phyloP scores from a whole-genome alignment of 805 yeast genomes.

The Ascoidea tarda region DNA sequence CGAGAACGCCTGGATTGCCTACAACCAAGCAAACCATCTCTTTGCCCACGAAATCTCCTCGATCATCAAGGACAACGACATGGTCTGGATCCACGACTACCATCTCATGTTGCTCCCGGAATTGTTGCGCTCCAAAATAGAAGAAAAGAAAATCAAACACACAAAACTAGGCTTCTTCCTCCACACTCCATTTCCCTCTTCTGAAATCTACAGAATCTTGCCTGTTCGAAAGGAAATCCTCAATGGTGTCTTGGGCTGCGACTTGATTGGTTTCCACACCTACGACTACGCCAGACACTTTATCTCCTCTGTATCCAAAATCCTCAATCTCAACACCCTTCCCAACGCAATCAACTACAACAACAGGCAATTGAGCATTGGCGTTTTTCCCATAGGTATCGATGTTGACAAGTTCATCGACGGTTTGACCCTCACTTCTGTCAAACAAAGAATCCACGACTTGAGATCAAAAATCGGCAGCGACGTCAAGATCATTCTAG shows the following conservation, averaged over 20 bases:
- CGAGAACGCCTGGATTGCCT: slow-evolving; percentile 96
- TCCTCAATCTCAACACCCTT: slow-evolving; percentile 65
- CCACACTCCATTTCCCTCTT: slow-evolving; percentile 96
- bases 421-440: slow-evolving; percentile 53
- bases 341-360: slow-evolving; percentile 83
- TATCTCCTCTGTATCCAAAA: slow-evolving; percentile 74
- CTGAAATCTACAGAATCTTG: slow-evolving; percentile 87
- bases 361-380: slow-evolving; percentile 69
- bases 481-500: slow-evolving; percentile 79
- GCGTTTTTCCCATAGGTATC: slow-evolving; percentile 98
- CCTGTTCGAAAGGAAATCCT: slow-evolving; percentile 92
- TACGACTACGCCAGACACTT: slow-evolving; percentile 97
- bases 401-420: slow-evolving; percentile 84
- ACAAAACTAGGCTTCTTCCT: slow-evolving; percentile 84
- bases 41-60: slow-evolving; percentile 66
- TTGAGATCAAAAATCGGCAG: slow-evolving; percentile 49
- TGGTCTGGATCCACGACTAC: slow-evolving; percentile 97
- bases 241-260: slow-evolving; percentile 86
- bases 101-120: slow-evolving; percentile 92
- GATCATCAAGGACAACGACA: slow-evolving; percentile 65
- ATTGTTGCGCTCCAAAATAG: slow-evolving; percentile 56
- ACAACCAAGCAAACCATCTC: slow-evolving; percentile 76
- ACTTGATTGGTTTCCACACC: slow-evolving; percentile 96
- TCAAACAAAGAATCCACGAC: slow-evolving; percentile 48
- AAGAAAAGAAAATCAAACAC: slow-evolving; percentile 22